Evolutionary conservation across 192 early-diverging fungal genomes (phyloP), one percentile per base, ranked within the genome.

Genomic region (Phycomyces blakesleeanus): DNA sequence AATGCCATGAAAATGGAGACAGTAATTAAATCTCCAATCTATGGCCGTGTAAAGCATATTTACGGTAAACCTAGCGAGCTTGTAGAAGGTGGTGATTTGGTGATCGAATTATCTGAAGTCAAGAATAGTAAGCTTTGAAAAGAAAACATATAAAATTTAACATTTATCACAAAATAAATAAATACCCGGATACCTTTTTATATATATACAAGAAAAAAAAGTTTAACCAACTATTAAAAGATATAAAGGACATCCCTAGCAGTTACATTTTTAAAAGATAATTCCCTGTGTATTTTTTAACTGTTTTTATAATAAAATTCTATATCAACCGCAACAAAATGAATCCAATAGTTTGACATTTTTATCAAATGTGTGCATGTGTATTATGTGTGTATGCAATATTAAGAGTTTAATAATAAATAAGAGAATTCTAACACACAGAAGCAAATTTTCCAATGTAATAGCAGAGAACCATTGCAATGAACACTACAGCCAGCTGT

Each of bases 1-100:
- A 74, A 60, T 15, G 72, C 72, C 4, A 74, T 74, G 72, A 74
- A 74, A 29, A 74, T 74, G 72, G 72, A 74, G 42, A 74, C 66
- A 1, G 66, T 68, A 5, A 53, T 74, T n/a, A 68, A 67, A 49
- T 41, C 61, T 21, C 47, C 54, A 11, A 38, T 64, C 9, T 0
- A 27, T 40, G 72, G 66, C 11, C 34, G 57, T 27, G 66, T 68
- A 11, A 25, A 54, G 24, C 53, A 38, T 10, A 41, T 68, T 4
- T 60, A 51, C 44, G 72, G 66, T 37, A 51, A 61, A 21, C 57
- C 63, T 14, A 59, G 58, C 40, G 75, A 76, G 12, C 57, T 76
- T 41, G 63, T 76, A 37, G 71, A 68, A 55, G 55, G 26, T 55
- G 61, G 70, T 38, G 62, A 76, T 55, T 55, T 76, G 21, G 41